Conservation (phyloP, 2,329 filamentous ascomycete species). For the Sporothrix luriei region DNA sequence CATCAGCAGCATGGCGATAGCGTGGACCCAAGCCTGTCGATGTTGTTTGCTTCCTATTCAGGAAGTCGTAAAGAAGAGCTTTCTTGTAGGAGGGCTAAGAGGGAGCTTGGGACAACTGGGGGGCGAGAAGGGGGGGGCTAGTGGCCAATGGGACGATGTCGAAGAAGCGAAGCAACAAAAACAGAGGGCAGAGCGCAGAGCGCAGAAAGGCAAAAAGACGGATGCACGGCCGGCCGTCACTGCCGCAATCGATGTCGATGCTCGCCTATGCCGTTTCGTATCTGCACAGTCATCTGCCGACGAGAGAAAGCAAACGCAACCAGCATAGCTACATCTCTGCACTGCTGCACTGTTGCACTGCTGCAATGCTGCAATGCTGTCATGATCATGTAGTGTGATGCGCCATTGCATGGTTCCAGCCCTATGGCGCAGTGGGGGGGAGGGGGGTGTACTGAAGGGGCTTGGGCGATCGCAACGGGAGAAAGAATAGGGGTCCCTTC, state of each 20-base stretch:
- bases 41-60: neutral
- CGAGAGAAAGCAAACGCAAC: neutral
- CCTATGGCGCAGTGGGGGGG: slow-evolving; percentile 15
- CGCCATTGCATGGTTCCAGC: slow-evolving; percentile 4
- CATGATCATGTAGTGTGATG: slow-evolving; percentile 1
- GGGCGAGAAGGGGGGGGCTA: neutral
- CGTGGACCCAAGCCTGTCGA: neutral
- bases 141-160: neutral
- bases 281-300: slow-evolving; percentile 19
- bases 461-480: neutral
- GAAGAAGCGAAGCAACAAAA: neutral
- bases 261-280: slow-evolving; percentile 15
- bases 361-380: neutral
- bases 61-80: slow-evolving; percentile 22
- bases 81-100: neutral
- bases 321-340: no score
- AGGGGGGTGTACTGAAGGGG: neutral
- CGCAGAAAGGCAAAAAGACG: no score
- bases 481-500: neutral
- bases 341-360: neutral
- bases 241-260: slow-evolving; percentile 4
- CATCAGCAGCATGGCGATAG: no score
- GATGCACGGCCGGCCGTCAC: neutral
- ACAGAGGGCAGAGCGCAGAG: neutral
- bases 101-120: slow-evolving; percentile 14